Base-by-base conservation (phyloP, 495 filamentous ascomycete genomes). In the Amniculicola lignicola region DNA sequence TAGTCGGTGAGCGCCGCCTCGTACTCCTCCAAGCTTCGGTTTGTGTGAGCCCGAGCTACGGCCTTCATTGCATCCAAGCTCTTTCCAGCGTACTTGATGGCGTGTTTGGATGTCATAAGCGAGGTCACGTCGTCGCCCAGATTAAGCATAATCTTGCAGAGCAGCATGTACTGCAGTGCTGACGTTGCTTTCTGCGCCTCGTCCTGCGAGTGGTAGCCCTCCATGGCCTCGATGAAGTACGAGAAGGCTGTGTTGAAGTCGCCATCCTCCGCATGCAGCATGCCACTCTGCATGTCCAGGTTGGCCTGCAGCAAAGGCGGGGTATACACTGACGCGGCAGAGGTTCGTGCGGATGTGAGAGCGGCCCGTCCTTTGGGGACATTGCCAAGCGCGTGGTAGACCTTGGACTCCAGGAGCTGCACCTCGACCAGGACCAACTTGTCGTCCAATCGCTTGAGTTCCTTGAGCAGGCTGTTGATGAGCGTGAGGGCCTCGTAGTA, bases 81-180 rank as follows among this genome's bases (percentile, higher is more conserved):
- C 71, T 88, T 84, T 49, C 90, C 91, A 21, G 92, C 91, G 70
- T 97, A 96, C 73, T 94, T 93, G 64, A 90, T 81, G 25, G 93
- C 93, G 70, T 95, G 89, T 78, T 98, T 98, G 39, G 87, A 90
- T 14, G 85, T 83, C 81, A 97, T 86, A 48, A 98, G 77, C 65
- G 83, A 79, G 72, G 90, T 91, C 67, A 99, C 92, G 73, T 99
- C 93, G 76, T 96, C 90, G 59, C 82, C 89, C 27, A 92, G 75
- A 75, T 99, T 99, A 58, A 96, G 78, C 93, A 99, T 97, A 75
- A 99, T 94, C 78, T 97, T 96, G 80, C 93, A 97, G 24, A 99
- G 83, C 28, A 99, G 79, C 94, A 99, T 97, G 79, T 99, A 99
- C 74, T 99, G 95, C 59, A 99, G 76, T 22, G 93, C 88, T 7